These are phyloP conservation scores for Trametes hirsuta DNA, from an alignment of 1,284 basidiomycete genomes.

Conservation along the genomic window DNA sequence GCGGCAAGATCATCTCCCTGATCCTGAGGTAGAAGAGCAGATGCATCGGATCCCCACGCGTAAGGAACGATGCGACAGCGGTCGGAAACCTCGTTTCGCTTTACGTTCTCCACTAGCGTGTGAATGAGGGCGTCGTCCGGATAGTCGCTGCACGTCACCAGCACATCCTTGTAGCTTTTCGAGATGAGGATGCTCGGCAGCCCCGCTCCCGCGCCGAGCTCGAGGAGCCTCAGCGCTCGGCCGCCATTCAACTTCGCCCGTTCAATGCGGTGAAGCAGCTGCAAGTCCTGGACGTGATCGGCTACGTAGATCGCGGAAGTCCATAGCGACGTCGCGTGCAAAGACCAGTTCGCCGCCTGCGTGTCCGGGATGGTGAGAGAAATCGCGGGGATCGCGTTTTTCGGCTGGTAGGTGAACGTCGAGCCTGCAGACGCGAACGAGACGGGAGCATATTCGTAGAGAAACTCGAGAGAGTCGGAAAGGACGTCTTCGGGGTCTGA, in stretches of 20 bases:
- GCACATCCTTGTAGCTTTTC: conserved; percentile 43
- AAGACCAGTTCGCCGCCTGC: conserved; percentile 64
- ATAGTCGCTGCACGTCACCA: conserved; percentile 67
- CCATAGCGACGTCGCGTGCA: conserved; percentile 80
- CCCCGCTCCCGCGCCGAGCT: conserved; percentile 74
- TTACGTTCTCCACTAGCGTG: conserved; percentile 60
- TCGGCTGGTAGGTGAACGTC: conserved; percentile 33
- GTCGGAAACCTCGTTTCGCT: conserved; percentile 47
- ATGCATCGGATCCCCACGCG: conserved; percentile 63
- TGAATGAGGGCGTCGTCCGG: conserved; percentile 66
- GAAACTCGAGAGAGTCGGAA: conserved; percentile 56
- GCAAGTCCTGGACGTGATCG: conserved; percentile 56
- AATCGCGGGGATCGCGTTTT: conserved; percentile 27
- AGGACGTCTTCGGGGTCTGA: conserved; percentile 66
- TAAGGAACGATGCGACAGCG: conserved; percentile 56
- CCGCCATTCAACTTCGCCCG: conserved; percentile 12
- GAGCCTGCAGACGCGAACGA: conserved; percentile 58
- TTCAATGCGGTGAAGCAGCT: conserved; percentile 35
- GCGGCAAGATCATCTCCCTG: neutral
- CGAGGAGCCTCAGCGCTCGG: conserved; percentile 51
- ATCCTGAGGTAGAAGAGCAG: conserved; percentile 26
- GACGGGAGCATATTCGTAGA: conserved; percentile 66
- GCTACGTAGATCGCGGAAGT: conserved; percentile 64
- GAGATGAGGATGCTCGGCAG: conserved; percentile 70
- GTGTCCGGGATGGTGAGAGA: conserved; percentile 65